Evolutionary conservation across 176 grass and related monocot genomes (phyloP), one percentile per base, ranked within the genome.

Genomic region (Dendrocalamus sinicus): DNA sequence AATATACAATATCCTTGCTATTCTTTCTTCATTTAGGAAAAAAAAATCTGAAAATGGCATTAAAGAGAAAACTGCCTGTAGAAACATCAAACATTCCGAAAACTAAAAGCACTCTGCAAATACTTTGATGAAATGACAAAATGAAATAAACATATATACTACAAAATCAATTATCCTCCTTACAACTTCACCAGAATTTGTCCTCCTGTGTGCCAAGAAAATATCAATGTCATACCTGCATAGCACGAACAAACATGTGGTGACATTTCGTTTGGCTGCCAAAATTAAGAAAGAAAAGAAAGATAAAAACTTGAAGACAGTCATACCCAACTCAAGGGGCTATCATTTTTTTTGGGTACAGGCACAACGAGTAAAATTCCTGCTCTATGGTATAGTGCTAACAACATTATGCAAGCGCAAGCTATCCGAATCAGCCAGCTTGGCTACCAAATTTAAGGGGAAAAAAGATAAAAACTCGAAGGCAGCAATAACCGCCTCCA

Each of bases 201-300:
- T 89, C 81, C 15, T 83, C 76, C 92, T 85, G 57, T 96, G 90
- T 73, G 92, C 86, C 77, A 99, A 82, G 84, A 99, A 99, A 22
- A 77, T 59, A 19, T 79, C 72, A 67, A 99, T 75, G 67, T 99
- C 97, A 8, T 96, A 99, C 97, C 97, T 99, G 88, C 80, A 85
- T 60, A 70, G 77, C 67, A 85, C 12, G 82, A 85, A 90, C 65
- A 4, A 53, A 53, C 67, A 79, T 58, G 55, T 82, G 55, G 81
- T 72, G 60, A 58, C 53, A 71, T 32, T 75, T 12, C 73, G 65
- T 61, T 83, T 85, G 52, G 17, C 70, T 89, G 40, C 67, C 67
- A 84, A 85, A 50, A 7, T 63, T 69, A 53, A 79, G 87, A 23
- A 63, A 71, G 13, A 63, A 58, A 77, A 72, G 23, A 77, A 7